Conservation (phyloP, 805 yeast species). For the Ogataea ramenticola region DNA sequence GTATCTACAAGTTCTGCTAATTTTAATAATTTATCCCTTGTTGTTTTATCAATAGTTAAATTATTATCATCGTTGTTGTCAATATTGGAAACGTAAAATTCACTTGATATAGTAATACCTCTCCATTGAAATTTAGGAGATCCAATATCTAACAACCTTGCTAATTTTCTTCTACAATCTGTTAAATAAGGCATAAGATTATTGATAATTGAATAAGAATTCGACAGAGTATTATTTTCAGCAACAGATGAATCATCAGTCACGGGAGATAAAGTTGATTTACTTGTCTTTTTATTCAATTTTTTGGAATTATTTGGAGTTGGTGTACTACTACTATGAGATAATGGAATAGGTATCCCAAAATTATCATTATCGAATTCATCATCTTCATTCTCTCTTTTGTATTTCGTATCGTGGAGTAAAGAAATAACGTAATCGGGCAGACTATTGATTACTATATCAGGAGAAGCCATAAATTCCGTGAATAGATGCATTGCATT, state of each 20-base stretch:
- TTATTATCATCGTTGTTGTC: slow-evolving; percentile 3
- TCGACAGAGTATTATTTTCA: neutral
- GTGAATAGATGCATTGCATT: slow-evolving; percentile 38
- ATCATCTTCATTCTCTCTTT: neutral
- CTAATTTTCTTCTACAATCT: slow-evolving; percentile 44
- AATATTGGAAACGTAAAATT: slow-evolving; percentile 26
- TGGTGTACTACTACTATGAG: too few species aligned
- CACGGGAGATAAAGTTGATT: neutral
- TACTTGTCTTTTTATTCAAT: neutral
- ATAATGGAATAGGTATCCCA: too few species aligned
- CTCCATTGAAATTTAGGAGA: slow-evolving; percentile 36
- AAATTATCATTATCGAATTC: neutral
- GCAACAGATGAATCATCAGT: too few species aligned
- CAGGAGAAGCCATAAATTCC: slow-evolving; percentile 55
- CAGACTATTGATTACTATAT: slow-evolving; percentile 37
- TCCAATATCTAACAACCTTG: slow-evolving; percentile 31
- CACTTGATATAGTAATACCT: slow-evolving; percentile 33
- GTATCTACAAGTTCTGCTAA: slow-evolving; percentile 58
- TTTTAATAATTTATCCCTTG: slow-evolving; percentile 24
- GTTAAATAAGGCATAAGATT: slow-evolving; percentile 41
- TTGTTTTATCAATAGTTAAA: slow-evolving; percentile 3
- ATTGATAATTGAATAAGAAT: slow-evolving; percentile 8
- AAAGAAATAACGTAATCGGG: slow-evolving; percentile 26
- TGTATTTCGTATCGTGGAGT: slow-evolving; percentile 2
- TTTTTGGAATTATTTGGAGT: too few species aligned